Base-by-base conservation (phyloP, 108 stramenopile species). In the Nitzschia sp. region DNA sequence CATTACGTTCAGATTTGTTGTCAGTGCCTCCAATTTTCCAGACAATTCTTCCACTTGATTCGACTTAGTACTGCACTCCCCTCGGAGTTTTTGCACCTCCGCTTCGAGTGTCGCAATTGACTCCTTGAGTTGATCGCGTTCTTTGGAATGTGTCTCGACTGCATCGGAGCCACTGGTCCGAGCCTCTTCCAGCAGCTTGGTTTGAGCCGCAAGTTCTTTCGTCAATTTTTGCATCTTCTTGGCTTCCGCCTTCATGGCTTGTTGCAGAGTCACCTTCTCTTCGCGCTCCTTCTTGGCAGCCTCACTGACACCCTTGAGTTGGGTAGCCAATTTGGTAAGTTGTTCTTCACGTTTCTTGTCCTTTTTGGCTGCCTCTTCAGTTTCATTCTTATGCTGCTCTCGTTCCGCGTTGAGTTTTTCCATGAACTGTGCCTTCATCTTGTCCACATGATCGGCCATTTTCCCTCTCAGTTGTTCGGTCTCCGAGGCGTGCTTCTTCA, bases 361-460 rank as follows among this genome's bases (percentile, higher is more conserved):
- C 65, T 69, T 75, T 57, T 55, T 38, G 14, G 40, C 65, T 22
- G 61, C 38, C 19, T 22, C 69, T 38, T 62, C 41, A 11, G 46
- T 53, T 37, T 59, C 69, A 6, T 21, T 53, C 44, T 75, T 77
- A 10, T 19, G 20, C 39, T 69, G 73, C 29, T 69, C 63, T 19
- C 57, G 46, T 61, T 57, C 65, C 26, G 50, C 72, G 6, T 74
- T 64, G 9, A 88, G 76, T 65, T 86, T 93, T 20, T 62, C 63
- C 38, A 77, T 76, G 19, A 86, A 80, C 43, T 79, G 84, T 42
- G 71, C 66, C 56, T 88, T 88, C 63, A 93, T 63, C 11, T 90
- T 84, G 51, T 90, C 89, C 0, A 80, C 83, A 67, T 88, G 84
- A 14, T 83, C 82, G n/a, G 82, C 89, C 79, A 89, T 83, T 57